phyloP scores from a whole-genome alignment of 768 basidiomycete species.

The Neoboletus magnificus region DNA sequence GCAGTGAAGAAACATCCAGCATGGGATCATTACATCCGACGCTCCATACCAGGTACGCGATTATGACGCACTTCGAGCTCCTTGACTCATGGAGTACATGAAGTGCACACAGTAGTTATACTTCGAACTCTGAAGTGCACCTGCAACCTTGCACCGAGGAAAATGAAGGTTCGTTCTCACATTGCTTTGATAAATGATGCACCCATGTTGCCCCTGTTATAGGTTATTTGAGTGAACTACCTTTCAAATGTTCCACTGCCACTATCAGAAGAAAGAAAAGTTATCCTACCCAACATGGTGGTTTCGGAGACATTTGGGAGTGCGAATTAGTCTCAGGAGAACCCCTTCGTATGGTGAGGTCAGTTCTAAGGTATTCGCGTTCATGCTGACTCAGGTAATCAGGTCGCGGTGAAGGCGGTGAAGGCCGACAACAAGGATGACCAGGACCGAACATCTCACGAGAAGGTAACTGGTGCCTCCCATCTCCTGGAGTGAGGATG shows the following conservation, averaged over 20 bases:
- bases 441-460: not conserved
- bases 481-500: not conserved
- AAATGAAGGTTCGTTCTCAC: constrained; percentile 5
- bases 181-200: not conserved
- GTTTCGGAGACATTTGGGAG: constrained; percentile 24
- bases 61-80: not conserved
- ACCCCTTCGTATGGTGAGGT: constrained; percentile 4
- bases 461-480: constrained; percentile 12
- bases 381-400: not conserved
- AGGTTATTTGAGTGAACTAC: constrained; percentile 8
- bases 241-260: not conserved
- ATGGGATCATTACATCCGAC: constrained; percentile 1
- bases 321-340: constrained; percentile 18
- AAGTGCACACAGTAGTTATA: constrained; percentile 13
- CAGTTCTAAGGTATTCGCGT: not conserved
- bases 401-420: constrained; percentile 25
- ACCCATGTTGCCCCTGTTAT: not conserved
- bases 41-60: constrained; percentile 6
- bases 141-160: constrained; percentile 2
- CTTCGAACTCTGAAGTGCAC: constrained; percentile 9
- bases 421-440: not conserved
- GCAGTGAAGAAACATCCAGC: constrained; percentile 1
- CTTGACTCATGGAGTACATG: not conserved
- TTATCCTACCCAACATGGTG: constrained; percentile 10
- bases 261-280: not conserved